Base-by-base conservation (phyloP, 495 filamentous ascomycete genomes). In the Penicillium macrosclerotiorum region DNA sequence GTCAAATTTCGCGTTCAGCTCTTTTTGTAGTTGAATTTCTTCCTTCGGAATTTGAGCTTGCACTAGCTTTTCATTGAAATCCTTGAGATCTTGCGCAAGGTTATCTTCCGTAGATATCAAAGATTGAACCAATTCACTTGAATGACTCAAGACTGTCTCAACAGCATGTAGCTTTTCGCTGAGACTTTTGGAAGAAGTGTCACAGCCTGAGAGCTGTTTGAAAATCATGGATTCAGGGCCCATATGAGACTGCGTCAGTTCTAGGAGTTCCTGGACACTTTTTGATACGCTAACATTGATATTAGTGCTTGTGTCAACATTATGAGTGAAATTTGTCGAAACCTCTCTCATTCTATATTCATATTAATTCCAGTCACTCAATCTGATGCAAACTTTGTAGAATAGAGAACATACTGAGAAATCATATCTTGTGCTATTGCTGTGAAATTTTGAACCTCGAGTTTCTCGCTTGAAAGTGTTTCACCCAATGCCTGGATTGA, bases 261-360 rank as follows among this genome's bases (percentile, higher is more conserved):
- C 39, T n/a, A 67, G 26, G 18, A 52, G 51, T 22, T 55, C 54
- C 27, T 60, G 49, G 4, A 68, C 12, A 12, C 22, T 32, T 3
- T 53, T 34, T 0, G 51, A 47, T 3, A 55, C 22, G 8, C 37
- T 37, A 2, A 32, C 32, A 24, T 60, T 63, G 3, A 40, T 31
- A n/a, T 54, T 50, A 6, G 51, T 44, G 17, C 40, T 51, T 26
- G 17, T 36, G 4, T 57, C 42, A 2, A 62, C 25, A 20, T 46
- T 41, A 0, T 37, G 40, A 13, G 49, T 16, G 12, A 71, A 44
- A 5, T 54, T 52, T 1, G 20, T 25, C 23, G 51, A 42, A 3
- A 66, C 16, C 0, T 34, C 41, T 11, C 57, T 49, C 12, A 68
- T 51, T 5, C 64, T 66, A 22, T n/a, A n/a, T n/a, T n/a, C n/a